phyloP scores from a whole-genome alignment of 2,329 filamentous ascomycete species.

The Phialophora tarda region DNA sequence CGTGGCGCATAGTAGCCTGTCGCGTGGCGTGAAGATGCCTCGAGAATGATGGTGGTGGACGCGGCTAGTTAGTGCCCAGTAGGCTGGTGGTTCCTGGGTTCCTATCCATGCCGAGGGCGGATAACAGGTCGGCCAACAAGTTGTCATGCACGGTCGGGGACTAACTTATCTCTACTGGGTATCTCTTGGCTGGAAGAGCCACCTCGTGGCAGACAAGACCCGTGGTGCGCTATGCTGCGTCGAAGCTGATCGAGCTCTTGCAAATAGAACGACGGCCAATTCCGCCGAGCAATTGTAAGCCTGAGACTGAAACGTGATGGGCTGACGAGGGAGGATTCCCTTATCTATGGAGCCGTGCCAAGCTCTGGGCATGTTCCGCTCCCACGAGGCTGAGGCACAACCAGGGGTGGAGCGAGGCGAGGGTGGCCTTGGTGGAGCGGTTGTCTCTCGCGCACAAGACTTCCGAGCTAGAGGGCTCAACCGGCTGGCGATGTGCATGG shows the following conservation, averaged over 20 bases:
- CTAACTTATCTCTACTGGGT: constrained; percentile 1
- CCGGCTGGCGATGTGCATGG: constrained; percentile 75
- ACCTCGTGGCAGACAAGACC: constrained; percentile 3
- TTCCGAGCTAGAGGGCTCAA: constrained; percentile 63
- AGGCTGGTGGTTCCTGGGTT: background rate
- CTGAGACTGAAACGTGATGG: background rate
- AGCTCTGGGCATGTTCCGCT: constrained; percentile 70
- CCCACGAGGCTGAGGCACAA: constrained; percentile 69
- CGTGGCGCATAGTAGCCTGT: background rate
- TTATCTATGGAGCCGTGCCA: constrained; percentile 50
- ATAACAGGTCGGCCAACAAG: background rate
- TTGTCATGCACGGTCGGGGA: background rate
- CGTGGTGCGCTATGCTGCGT: background rate
- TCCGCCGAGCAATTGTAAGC: constrained; percentile 50
- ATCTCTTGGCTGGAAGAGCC: background rate
- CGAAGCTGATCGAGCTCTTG: background rate
- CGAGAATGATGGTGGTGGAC: background rate
- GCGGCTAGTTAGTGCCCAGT: background rate
- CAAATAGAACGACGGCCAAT: constrained; percentile 1
- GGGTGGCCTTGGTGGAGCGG: background rate
- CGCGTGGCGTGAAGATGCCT: background rate
- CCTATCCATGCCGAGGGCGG: background rate
- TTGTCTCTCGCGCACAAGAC: background rate
- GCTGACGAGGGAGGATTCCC: constrained; percentile 41
- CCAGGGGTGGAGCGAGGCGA: constrained; percentile 3